These are phyloP conservation scores for Psophocarpus tetragonolobus DNA, from an alignment of 306 rosid species.

Conservation along the genomic window DNA sequence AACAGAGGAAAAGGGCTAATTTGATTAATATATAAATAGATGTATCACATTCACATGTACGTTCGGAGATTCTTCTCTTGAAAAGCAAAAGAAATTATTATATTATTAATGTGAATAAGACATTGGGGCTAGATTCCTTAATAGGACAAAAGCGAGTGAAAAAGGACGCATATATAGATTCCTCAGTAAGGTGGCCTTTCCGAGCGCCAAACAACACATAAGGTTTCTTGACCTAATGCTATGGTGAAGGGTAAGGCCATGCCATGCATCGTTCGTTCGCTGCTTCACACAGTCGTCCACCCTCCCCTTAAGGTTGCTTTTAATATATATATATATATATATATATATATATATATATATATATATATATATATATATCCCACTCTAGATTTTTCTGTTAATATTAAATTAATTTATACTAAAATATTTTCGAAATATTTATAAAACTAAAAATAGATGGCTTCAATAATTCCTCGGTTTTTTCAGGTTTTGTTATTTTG, in stretches of 20 bases:
- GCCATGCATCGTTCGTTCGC: neutral
- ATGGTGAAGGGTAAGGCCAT: slow-evolving; percentile 15
- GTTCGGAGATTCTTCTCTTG: neutral
- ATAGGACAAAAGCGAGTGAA: slow-evolving; percentile 21
- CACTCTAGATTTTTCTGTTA: neutral
- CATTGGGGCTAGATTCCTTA: neutral
- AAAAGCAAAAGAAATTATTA: neutral
- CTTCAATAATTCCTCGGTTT: too few species aligned
- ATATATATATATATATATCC: too few species aligned
- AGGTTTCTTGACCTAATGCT: slow-evolving; percentile 26
- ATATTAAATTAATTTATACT: neutral
- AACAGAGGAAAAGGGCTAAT: neutral
- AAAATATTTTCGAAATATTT: too few species aligned
- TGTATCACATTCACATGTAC: neutral
- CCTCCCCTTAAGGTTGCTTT: too few species aligned
- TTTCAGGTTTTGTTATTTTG: neutral
- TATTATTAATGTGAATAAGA: neutral
- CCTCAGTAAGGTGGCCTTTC: slow-evolving; percentile 44
- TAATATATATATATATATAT: too few species aligned
- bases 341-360: too few species aligned
- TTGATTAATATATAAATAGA: neutral
- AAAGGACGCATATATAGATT: neutral
- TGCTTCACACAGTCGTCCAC: too few species aligned
- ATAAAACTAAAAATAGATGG: too few species aligned
- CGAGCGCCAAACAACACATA: slow-evolving; percentile 25